A percentile compares a stretch with the other conserved stretches of the same genome.
These are phyloP conservation scores for Triticum urartu DNA, from an alignment of 176 grass and related monocot genomes.

Conservation along the genomic window DNA sequence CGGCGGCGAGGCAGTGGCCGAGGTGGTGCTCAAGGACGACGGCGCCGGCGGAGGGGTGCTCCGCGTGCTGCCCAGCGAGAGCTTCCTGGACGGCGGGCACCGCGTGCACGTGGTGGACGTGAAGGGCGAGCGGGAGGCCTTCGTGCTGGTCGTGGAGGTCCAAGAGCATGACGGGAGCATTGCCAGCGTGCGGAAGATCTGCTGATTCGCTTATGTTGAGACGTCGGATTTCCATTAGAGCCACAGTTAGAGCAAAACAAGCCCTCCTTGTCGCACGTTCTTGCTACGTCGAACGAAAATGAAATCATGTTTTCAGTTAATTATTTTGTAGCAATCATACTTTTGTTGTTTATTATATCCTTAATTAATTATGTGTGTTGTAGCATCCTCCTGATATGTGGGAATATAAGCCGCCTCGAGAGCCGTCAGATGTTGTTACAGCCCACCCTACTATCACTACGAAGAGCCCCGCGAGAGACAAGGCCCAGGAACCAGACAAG, in stretches of 20 bases:
- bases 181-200: not conserved
- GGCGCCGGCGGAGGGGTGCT: not conserved
- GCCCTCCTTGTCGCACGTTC: not conserved
- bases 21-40: not conserved
- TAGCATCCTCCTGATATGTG: no score
- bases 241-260: not conserved
- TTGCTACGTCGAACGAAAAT: not conserved
- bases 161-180: not conserved
- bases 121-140: not conserved
- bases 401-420: no score
- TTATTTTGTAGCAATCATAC: not conserved
- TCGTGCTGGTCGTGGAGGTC: slow-evolving; percentile 10
- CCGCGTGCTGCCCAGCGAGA: not conserved
- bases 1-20: not conserved
- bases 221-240: not conserved
- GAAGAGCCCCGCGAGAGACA: no score
- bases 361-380: no score
- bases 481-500: no score
- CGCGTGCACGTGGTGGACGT: slow-evolving; percentile 27
- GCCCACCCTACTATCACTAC: no score
- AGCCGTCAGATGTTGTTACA: no score
- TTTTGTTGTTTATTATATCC: not conserved
- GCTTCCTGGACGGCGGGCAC: not conserved
- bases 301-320: not conserved
- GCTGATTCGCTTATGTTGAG: not conserved